These are phyloP conservation scores for Aspergillus olivimuriae DNA, from an alignment of 495 filamentous ascomycete genomes.

Conservation along the genomic window DNA sequence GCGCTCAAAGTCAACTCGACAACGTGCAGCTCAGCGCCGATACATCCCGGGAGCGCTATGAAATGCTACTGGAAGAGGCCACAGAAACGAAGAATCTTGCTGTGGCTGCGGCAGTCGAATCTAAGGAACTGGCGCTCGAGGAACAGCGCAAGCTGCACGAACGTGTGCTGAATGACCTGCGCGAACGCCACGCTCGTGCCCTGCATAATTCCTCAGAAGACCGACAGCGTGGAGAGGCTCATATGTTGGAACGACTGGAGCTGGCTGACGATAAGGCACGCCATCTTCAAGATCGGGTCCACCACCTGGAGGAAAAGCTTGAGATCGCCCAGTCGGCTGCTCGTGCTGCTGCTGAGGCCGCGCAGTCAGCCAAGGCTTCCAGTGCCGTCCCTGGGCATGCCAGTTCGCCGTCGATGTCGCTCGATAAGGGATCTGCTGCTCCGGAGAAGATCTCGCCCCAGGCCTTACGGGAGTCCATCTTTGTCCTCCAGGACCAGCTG, in stretches of 20 bases:
- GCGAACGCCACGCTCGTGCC: constrained; percentile 65
- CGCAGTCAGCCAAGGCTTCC: constrained; percentile 55
- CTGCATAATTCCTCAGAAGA: constrained; percentile 67
- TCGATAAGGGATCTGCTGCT: constrained; percentile 41
- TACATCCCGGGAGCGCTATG: constrained; percentile 63
- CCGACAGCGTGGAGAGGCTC: constrained; percentile 59
- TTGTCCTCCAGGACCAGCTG: constrained; percentile 92
- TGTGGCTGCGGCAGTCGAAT: constrained; percentile 49
- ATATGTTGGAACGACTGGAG: constrained; percentile 62
- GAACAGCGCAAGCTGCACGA: constrained; percentile 67
- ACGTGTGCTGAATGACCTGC: constrained; percentile 55
- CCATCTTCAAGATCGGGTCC: constrained; percentile 73
- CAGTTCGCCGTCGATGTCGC: constrained; percentile 39
- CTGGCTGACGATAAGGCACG: constrained; percentile 73
- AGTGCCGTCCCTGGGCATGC: constrained; percentile 27
- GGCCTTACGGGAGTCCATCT: constrained; percentile 89
- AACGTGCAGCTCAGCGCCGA: constrained; percentile 66
- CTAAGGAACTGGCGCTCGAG: constrained; percentile 57
- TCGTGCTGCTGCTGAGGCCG: constrained; percentile 75
- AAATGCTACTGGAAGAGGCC: constrained; percentile 72
- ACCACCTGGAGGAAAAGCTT: constrained; percentile 80
- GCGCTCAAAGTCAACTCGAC: constrained; percentile 64
- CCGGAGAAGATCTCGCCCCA: constrained; percentile 89
- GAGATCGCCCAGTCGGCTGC: constrained; percentile 89
- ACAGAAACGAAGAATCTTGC: constrained; percentile 45